These are phyloP conservation scores for Ormosia emarginata DNA, from an alignment of 306 rosid genomes.

Conservation along the genomic window DNA sequence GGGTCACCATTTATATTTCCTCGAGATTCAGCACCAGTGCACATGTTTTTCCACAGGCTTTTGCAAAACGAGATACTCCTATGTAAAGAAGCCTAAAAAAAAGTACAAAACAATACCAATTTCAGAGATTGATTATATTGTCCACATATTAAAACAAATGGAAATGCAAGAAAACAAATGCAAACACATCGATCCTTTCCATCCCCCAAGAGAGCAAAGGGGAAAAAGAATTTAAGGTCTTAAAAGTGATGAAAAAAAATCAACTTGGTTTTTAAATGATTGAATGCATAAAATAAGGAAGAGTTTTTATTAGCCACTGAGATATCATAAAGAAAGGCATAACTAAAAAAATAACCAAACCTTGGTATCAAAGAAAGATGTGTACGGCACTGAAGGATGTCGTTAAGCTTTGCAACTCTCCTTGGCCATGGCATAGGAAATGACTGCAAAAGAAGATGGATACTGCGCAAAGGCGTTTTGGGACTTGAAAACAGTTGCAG, in stretches of 20 bases:
- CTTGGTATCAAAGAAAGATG: constrained; percentile 17
- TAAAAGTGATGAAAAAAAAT: constrained; percentile 22
- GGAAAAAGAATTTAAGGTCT: background rate
- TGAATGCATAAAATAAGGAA: constrained; percentile 16
- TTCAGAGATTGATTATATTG: background rate
- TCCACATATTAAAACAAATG: background rate
- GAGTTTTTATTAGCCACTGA: background rate
- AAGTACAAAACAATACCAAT: background rate
- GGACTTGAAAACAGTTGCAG: constrained; percentile 20
- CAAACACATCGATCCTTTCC: constrained; percentile 14
- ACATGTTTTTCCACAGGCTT: constrained; percentile 48
- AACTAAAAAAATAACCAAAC: background rate
- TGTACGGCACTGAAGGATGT: constrained; percentile 16
- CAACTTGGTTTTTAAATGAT: constrained; percentile 24
- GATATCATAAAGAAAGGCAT: background rate
- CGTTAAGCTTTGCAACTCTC: background rate
- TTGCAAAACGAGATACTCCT: background rate
- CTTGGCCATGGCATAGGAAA: constrained; percentile 14
- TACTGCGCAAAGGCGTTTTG: constrained; percentile 15
- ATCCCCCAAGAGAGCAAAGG: background rate
- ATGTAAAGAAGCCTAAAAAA: background rate
- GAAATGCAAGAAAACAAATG: background rate
- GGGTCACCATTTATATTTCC: constrained; percentile 55
- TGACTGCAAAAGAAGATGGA: constrained; percentile 20
- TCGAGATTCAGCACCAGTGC: constrained; percentile 71